Evolutionary conservation across 2,329 filamentous ascomycete genomes (phyloP).

Genomic region (Phialemoniopsis sp.): DNA sequence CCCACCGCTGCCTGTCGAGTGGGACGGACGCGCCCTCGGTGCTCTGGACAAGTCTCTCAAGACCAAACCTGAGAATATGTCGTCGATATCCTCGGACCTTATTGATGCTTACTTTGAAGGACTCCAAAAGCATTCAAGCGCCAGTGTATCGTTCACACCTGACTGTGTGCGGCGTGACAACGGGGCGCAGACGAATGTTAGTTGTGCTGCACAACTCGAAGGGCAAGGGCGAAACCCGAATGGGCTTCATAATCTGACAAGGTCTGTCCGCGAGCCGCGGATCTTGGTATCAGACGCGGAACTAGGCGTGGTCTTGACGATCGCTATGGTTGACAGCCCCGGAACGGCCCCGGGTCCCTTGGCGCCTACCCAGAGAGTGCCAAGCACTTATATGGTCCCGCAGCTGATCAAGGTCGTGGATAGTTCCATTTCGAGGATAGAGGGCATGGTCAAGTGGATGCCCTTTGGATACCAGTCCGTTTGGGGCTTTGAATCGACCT

Average conservation of each 20-base stretch:
- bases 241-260: conserved; percentile 11
- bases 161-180: conserved; percentile 14
- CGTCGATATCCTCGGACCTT: background rate
- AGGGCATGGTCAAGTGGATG: conserved; percentile 15
- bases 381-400: conserved; percentile 13
- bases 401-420: conserved; percentile 12
- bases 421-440: conserved; percentile 9
- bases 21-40: conserved; percentile 10
- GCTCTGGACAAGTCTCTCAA: conserved; percentile 8
- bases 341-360: conserved; percentile 6
- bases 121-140: conserved; percentile 12
- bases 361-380: conserved; percentile 8
- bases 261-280: conserved; percentile 12
- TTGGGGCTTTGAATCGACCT: conserved; percentile 3
- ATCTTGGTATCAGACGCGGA: conserved; percentile 10
- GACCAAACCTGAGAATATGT: conserved; percentile 1
- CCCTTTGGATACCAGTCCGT: conserved; percentile 12
- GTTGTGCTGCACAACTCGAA: conserved; percentile 13
- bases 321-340: conserved; percentile 13
- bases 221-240: conserved; percentile 11
- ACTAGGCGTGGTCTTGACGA: conserved; percentile 10
- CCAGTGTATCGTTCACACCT: conserved; percentile 9
- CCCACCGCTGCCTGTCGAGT: conserved; percentile 14
- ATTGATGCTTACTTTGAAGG: conserved; percentile 11
- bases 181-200: conserved; percentile 8